Percentiles rank a stretch among this genome's conserved stretches.
phyloP scores from a whole-genome alignment of 805 yeast species.

The Starmera dryadoides region DNA sequence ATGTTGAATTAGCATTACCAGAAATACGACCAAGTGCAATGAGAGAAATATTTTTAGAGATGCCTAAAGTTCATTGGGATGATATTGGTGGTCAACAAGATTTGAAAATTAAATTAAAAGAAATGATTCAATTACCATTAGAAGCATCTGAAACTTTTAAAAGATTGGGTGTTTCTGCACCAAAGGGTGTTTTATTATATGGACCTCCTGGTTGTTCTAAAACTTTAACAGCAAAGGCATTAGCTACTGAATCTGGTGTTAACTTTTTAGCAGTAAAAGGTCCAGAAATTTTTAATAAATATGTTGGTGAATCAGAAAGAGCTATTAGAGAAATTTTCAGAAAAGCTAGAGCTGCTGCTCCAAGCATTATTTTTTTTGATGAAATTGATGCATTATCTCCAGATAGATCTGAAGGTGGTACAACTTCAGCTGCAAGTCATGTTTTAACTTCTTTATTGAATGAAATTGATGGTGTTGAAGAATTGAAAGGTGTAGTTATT shows the following conservation, averaged over 20 bases:
- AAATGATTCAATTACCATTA: constrained; percentile 88
- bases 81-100: constrained; percentile 95
- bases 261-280: constrained; percentile 95
- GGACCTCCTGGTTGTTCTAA: constrained; percentile 99
- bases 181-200: constrained; percentile 85
- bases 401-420: constrained; percentile 54
- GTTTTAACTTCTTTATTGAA: constrained; percentile 86
- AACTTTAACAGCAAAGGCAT: constrained; percentile 88
- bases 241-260: constrained; percentile 92
- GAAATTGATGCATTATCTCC: constrained; percentile 92
- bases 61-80: constrained; percentile 89
- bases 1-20: constrained; percentile 63
- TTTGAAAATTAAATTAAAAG: constrained; percentile 72
- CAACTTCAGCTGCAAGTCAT: constrained; percentile 64
- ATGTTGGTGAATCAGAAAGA: constrained; percentile 92
- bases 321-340: constrained; percentile 91
- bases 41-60: constrained; percentile 91
- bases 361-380: constrained; percentile 90
- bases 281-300: constrained; percentile 91
- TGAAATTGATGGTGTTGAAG: constrained; percentile 97
- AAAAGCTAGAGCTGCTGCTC: constrained; percentile 91
- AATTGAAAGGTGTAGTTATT: constrained; percentile 84
- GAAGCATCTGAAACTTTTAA: constrained; percentile 73
- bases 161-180: constrained; percentile 77
- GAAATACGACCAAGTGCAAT: constrained; percentile 94